Conservation (phyloP, 2,329 filamentous ascomycete genomes). For the Ceratocystis destructans region DNA sequence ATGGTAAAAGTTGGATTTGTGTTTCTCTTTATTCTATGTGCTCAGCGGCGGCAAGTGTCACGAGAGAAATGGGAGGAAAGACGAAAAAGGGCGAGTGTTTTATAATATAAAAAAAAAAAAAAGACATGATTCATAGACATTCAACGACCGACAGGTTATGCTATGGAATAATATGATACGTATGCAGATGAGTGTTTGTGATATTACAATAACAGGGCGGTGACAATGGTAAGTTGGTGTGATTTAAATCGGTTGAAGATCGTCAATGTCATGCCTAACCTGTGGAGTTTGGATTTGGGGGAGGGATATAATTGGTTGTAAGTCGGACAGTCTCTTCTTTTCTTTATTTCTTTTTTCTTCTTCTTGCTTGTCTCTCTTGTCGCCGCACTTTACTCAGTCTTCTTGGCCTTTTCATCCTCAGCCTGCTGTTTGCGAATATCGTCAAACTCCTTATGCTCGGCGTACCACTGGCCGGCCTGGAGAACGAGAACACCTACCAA, state of each 20-base stretch:
- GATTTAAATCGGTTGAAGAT: neutral
- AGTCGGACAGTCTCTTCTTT: neutral
- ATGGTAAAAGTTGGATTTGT: neutral
- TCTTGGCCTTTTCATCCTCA: slow-evolving; percentile 21
- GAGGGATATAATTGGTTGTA: neutral
- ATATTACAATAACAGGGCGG: neutral
- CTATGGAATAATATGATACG: neutral
- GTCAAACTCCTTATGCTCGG: slow-evolving; percentile 87
- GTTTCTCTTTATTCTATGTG: neutral
- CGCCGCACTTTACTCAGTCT: slow-evolving; percentile 10
- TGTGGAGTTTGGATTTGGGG: neutral
- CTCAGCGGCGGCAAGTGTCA: neutral
- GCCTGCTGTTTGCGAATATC: slow-evolving; percentile 42
- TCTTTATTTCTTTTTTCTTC: neutral
- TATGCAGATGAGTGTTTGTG: neutral
- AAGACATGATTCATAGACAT: neutral
- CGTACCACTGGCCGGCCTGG: slow-evolving; percentile 97
- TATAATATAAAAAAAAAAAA: neutral
- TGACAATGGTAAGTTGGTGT: neutral
- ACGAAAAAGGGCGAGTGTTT: neutral
- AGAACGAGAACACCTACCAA: slow-evolving; percentile 81
- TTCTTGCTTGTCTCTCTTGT: neutral
- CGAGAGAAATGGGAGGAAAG: neutral
- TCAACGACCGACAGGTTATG: neutral
- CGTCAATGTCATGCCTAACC: neutral